These are phyloP conservation scores for Ceratocystis cacaofunesta DNA, from an alignment of 2,329 filamentous ascomycete species.

Conservation along the genomic window DNA sequence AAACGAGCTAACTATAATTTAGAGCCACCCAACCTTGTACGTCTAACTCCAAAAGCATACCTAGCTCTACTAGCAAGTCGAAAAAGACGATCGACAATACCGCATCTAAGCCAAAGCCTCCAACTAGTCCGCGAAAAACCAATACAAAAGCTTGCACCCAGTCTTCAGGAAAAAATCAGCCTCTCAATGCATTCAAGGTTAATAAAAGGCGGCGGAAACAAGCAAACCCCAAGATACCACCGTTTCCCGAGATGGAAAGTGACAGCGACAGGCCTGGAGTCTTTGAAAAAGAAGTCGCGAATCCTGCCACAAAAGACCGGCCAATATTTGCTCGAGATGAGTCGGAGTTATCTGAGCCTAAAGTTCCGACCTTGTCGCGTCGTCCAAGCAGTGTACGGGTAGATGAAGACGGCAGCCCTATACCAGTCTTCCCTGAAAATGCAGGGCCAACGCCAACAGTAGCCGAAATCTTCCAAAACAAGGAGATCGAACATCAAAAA, in stretches of 20 bases:
- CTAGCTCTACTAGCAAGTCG: neutral
- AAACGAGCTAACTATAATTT: neutral
- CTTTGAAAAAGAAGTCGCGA: neutral
- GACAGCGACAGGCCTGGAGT: neutral
- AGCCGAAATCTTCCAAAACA: neutral
- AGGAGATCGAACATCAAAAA: neutral
- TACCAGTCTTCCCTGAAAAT: neutral
- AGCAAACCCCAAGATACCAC: neutral
- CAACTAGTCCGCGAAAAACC: neutral
- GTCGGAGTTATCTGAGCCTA: constrained; percentile 6
- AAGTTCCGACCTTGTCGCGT: neutral
- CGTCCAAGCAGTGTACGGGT: constrained; percentile 12
- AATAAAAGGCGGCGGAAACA: constrained; percentile 4
- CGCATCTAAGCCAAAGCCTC: neutral
- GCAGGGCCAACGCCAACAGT: too few relatives aligned
- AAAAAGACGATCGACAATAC: neutral
- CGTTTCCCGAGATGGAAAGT: constrained; percentile 8
- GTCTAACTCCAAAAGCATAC: neutral
- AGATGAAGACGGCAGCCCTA: constrained; percentile 15
- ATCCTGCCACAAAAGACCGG: neutral
- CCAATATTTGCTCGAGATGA: neutral
- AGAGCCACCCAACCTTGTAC: neutral
- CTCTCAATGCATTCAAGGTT: neutral
- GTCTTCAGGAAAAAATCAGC: neutral
- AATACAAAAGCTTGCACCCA: neutral